These are phyloP conservation scores for Strobilomyces confusus DNA, from an alignment of 768 basidiomycete genomes.

Conservation along the genomic window DNA sequence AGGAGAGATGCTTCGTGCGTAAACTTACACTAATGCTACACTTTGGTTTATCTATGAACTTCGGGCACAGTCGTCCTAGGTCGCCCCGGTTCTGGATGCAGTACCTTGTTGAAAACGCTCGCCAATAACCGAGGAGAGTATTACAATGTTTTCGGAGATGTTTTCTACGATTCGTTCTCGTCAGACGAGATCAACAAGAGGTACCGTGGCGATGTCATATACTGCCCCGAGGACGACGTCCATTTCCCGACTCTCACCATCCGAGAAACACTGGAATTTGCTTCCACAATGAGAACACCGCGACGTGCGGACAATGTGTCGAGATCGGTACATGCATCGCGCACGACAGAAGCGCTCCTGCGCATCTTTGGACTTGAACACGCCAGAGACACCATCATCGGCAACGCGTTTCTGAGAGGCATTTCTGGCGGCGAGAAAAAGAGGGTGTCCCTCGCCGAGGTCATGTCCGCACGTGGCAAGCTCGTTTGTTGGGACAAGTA, in stretches of 20 bases:
- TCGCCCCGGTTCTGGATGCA: slow-evolving; percentile 65
- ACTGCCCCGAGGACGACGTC: slow-evolving; percentile 31
- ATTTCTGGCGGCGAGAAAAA: not conserved
- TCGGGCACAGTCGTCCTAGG: slow-evolving; percentile 66
- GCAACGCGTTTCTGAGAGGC: not conserved
- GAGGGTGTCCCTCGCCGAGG: slow-evolving; percentile 51
- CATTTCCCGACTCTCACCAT: slow-evolving; percentile 39
- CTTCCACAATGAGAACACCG: slow-evolving; percentile 46
- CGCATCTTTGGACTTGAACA: slow-evolving; percentile 76
- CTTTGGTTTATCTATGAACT: not conserved
- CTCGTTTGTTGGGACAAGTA: slow-evolving; percentile 80
- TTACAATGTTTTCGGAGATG: slow-evolving; percentile 37
- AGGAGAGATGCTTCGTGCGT: slow-evolving; percentile 72
- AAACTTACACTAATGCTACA: slow-evolving; percentile 18
- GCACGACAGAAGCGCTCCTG: slow-evolving; percentile 45
- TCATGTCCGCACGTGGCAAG: slow-evolving; percentile 55
- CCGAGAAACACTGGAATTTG: slow-evolving; percentile 46
- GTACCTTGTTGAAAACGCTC: slow-evolving; percentile 49
- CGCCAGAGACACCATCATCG: slow-evolving; percentile 30
- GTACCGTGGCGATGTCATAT: slow-evolving; percentile 46
- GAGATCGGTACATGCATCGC: slow-evolving; percentile 24
- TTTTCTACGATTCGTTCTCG: slow-evolving; percentile 45
- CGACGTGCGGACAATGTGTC: slow-evolving; percentile 12
- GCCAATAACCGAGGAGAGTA: slow-evolving; percentile 43
- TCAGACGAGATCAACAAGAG: slow-evolving; percentile 41